Conservation (phyloP, 495 filamentous ascomycete species). For the Aspergillus funiculosus region DNA sequence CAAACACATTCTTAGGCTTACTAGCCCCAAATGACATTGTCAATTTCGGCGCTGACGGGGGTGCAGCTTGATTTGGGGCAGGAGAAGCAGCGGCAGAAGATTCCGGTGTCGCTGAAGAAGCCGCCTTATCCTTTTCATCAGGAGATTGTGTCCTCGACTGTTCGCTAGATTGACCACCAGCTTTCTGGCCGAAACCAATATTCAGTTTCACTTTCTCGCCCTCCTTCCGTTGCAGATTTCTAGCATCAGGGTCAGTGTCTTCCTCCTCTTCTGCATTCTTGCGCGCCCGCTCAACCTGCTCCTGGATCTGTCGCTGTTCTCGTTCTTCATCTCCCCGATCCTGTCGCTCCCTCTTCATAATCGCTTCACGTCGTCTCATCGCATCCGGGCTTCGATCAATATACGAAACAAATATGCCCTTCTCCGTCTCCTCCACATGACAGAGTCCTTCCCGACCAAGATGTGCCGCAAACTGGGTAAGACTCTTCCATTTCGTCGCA, state of each 20-base stretch:
- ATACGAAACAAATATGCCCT: constrained; percentile 79
- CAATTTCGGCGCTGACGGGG: constrained; percentile 35
- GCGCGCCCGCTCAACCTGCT: constrained; percentile 74
- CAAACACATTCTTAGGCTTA: constrained; percentile 79
- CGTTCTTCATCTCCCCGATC: constrained; percentile 87
- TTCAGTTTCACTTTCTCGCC: constrained; percentile 80
- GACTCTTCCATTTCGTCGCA: constrained; percentile 73
- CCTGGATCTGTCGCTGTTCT: constrained; percentile 70
- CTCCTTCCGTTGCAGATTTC: constrained; percentile 59
- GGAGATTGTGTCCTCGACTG: constrained; percentile 19
- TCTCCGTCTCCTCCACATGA: constrained; percentile 81
- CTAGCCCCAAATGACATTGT: constrained; percentile 55
- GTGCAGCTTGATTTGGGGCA: constrained; percentile 20
- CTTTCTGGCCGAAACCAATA: constrained; percentile 51
- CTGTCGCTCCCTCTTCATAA: constrained; percentile 74
- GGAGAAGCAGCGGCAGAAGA: constrained; percentile 20
- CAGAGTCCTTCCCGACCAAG: constrained; percentile 80
- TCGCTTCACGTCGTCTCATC: constrained; percentile 68
- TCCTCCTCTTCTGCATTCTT: constrained; percentile 41
- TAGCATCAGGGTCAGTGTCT: constrained; percentile 35
- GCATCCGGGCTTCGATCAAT: constrained; percentile 86
- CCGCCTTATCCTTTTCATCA: constrained; percentile 14
- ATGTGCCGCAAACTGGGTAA: constrained; percentile 84
- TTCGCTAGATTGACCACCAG: constrained; percentile 25
- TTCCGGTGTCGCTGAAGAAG: constrained; percentile 17